Conservation (phyloP, 75 land plant species). For the Azolla pinnata region DNA sequence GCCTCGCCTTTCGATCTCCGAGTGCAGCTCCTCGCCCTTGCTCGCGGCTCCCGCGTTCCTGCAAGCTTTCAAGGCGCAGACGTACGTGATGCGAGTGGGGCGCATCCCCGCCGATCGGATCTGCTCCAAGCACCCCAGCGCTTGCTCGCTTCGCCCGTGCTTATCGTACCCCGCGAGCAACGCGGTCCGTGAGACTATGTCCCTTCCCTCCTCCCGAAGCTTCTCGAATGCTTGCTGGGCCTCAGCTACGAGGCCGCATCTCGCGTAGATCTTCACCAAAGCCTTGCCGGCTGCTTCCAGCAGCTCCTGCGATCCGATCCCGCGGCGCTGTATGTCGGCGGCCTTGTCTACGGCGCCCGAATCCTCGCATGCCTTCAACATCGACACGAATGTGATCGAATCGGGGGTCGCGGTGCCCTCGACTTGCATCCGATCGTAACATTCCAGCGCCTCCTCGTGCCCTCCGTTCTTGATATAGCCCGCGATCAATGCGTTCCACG, state of each 20-base stretch:
- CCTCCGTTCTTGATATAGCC: too few species aligned
- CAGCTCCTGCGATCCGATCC: too few species aligned
- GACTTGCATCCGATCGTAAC: too few species aligned
- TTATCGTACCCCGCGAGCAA: conserved; percentile 42
- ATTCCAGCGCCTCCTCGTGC: too few species aligned
- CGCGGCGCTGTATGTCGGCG: too few species aligned
- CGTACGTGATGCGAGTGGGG: conserved; percentile 45
- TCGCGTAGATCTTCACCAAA: conserved; percentile 1
- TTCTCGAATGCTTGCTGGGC: not conserved
- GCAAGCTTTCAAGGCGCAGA: conserved; percentile 58
- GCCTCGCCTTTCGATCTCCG: conserved; percentile 1
- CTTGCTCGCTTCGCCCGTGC: conserved; percentile 19
- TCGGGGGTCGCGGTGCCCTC: too few species aligned
- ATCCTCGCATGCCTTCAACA: too few species aligned
- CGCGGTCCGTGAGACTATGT: conserved; percentile 51
- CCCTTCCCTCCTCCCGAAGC: conserved; percentile 3
- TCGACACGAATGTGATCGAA: too few species aligned
- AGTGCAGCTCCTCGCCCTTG: conserved; percentile 40
- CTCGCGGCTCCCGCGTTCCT: conserved; percentile 29
- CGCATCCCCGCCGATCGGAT: conserved; percentile 32
- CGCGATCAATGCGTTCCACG: too few species aligned
- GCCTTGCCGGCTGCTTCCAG: too few species aligned
- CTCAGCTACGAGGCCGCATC: not conserved
- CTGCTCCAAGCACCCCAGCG: conserved; percentile 22
- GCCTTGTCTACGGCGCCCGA: too few species aligned